Percentiles rank a stretch among this genome's conserved stretches.
Evolutionary conservation across 1,284 basidiomycete genomes (phyloP).

Genomic region (Apiotrichum sp.): DNA sequence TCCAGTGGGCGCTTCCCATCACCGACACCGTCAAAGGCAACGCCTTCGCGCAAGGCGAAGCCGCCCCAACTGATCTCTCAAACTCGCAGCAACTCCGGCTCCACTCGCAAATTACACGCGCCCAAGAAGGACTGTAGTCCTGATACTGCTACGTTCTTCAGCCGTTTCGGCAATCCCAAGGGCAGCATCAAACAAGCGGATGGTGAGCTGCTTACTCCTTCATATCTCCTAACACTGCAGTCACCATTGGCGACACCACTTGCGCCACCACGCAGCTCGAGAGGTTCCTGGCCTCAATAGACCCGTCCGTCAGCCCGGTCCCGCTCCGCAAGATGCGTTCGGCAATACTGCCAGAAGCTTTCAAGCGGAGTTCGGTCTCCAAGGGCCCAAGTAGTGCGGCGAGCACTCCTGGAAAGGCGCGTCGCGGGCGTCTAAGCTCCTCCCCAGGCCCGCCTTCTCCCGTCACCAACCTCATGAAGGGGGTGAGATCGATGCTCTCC

Average conservation of each 20-base stretch:
- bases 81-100: no score
- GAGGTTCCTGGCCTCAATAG: conserved; percentile 23
- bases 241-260: conserved; percentile 23
- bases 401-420: not conserved
- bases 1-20: no score
- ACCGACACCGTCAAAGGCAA: not conserved
- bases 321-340: conserved; percentile 27
- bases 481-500: conserved; percentile 36
- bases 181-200: not conserved
- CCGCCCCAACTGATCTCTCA: not conserved
- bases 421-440: not conserved
- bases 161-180: not conserved
- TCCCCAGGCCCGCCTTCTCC: not conserved
- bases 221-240: conserved; percentile 12
- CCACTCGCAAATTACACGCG: no score
- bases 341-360: conserved; percentile 18
- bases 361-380: not conserved
- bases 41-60: not conserved
- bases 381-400: not conserved
- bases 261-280: conserved; percentile 34
- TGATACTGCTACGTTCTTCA: conserved; percentile 8
- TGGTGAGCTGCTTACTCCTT: not conserved
- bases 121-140: conserved; percentile 2
- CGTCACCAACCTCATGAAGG: conserved; percentile 27
- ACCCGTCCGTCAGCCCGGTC: conserved; percentile 25